Percentiles rank a stretch among this genome's conserved stretches.
Evolutionary conservation across 139 green algal genomes (phyloP).

Genomic region (Chlorella sp.): DNA sequence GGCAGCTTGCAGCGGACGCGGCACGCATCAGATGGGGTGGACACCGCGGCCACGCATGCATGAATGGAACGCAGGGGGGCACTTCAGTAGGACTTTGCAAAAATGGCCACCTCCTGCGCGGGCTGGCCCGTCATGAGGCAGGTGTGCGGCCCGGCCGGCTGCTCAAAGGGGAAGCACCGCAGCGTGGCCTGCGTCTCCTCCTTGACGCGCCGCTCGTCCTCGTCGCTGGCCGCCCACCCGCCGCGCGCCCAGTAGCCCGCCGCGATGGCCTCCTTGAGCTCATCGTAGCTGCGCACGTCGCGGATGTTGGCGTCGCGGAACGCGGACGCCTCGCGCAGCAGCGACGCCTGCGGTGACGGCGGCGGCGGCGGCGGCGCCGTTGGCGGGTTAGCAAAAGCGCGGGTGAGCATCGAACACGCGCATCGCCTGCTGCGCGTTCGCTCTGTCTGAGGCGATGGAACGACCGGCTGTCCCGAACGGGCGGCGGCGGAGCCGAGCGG

Average conservation of each 20-base stretch:
- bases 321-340: slow-evolving; percentile 63
- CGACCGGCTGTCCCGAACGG: too few species aligned
- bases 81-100: slow-evolving; percentile 91
- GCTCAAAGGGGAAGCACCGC: slow-evolving; percentile 92
- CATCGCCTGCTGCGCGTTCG: too few species aligned
- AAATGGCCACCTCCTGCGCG: slow-evolving; percentile 86
- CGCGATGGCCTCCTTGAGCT: slow-evolving; percentile 80
- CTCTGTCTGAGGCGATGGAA: too few species aligned
- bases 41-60: too few species aligned
- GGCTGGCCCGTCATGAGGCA: slow-evolving; percentile 81
- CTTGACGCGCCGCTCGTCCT: slow-evolving; percentile 85
- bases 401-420: too few species aligned
- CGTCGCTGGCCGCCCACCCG: slow-evolving; percentile 79
- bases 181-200: slow-evolving; percentile 86
- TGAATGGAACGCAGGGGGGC: neutral
- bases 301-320: slow-evolving; percentile 96
- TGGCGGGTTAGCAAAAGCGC: too few species aligned
- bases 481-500: too few species aligned
- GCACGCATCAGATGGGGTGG: too few species aligned
- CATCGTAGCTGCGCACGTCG: slow-evolving; percentile 86
- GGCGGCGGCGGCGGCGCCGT: too few species aligned
- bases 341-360: slow-evolving; percentile 33
- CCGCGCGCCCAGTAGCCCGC: slow-evolving; percentile 90
- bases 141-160: slow-evolving; percentile 36
- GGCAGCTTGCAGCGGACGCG: too few species aligned